A percentile compares a stretch with the other conserved stretches of the same genome.
Conservation (phyloP, 495 filamentous ascomycete species). For the Aspergillus funiculosus region DNA sequence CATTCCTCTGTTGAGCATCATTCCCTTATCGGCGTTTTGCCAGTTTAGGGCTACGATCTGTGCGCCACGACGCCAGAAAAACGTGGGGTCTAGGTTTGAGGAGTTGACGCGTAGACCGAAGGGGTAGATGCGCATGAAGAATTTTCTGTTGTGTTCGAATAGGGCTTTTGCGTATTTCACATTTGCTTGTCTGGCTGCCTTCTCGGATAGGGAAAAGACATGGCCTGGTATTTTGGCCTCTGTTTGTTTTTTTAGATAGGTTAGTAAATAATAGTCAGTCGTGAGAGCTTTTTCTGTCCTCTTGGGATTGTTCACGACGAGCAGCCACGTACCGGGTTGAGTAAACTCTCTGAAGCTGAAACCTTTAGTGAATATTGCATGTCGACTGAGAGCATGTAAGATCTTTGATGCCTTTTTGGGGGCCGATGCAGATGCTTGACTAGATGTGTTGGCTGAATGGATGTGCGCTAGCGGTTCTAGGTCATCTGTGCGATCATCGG, state of each 20-base stretch:
- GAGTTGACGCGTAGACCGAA: slow-evolving; percentile 74
- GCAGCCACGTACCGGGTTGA: slow-evolving; percentile 47
- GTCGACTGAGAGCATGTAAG: slow-evolving; percentile 60
- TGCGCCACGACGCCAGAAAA: slow-evolving; percentile 83
- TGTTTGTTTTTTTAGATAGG: slow-evolving; percentile 18
- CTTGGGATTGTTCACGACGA: not conserved
- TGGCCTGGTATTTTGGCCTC: slow-evolving; percentile 72
- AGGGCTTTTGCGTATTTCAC: slow-evolving; percentile 52
- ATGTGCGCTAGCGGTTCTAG: slow-evolving; percentile 14
- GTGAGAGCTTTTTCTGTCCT: too few relatives aligned
- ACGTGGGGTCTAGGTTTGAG: slow-evolving; percentile 75
- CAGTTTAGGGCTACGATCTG: slow-evolving; percentile 94
- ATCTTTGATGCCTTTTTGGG: slow-evolving; percentile 61
- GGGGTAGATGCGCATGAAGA: slow-evolving; percentile 85
- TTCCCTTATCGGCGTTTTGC: slow-evolving; percentile 84
- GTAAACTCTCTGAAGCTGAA: slow-evolving; percentile 70
- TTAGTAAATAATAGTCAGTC: too few relatives aligned
- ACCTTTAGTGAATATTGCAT: slow-evolving; percentile 78
- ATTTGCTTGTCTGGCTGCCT: slow-evolving; percentile 65
- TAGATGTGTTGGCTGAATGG: not conserved
- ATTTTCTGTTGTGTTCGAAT: slow-evolving; percentile 76
- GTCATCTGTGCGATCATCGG: slow-evolving; percentile 21
- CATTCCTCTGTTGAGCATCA: slow-evolving; percentile 96
- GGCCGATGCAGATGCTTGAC: slow-evolving; percentile 13
- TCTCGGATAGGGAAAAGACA: slow-evolving; percentile 83